Base-by-base conservation (phyloP, 169 alveolate genomes). In the Eimeria zaria region DNA sequence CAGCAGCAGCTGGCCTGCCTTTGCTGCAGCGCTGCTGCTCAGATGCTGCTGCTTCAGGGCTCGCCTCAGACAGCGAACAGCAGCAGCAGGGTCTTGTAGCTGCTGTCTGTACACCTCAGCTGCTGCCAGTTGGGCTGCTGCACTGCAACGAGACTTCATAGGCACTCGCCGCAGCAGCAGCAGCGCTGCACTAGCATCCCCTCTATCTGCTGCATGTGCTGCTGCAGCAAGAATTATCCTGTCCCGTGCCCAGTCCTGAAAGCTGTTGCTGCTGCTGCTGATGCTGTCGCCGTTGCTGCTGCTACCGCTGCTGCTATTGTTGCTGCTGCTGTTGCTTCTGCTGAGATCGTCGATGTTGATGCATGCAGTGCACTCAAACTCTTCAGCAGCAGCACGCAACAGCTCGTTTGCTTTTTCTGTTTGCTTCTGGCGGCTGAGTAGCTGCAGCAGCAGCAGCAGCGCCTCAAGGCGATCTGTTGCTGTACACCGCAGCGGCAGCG, bases 1-100 rank as follows among this genome's bases (percentile, higher is more conserved):
- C 89, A 78, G 62, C 67, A 78, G 89, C 89, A 78, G 89, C 39
- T 78, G 44, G 16, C 89, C 89, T 44, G 89, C 89, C 44, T 27
- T 18, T n/a, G 53, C 39, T 41, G 89, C 89, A 0, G 64, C 24
- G 41, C 64, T 41, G 41, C 89, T 53, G 36, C 64, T 41, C 67
- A 78, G 89, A 20, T 78, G 89, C 30, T 12, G 89, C 64, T 78
- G 89, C 39, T 18, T 62, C 39, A 78, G 39, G 27, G 11, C 62
- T 6, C 89, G 89, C 1, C 89, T 22, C 89, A 78, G 64, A 9
- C 64, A 44, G 33, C 89, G 89, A n/a, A 78, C 89, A 33, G 89
- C 89, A 46, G 89, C 89, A 27, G 89, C 89, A 39, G 58, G 30
- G 36, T 78, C 89, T 46, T 44, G 44, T n/a, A 78, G 64, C 33